phyloP scores from a whole-genome alignment of 2,329 filamentous ascomycete species.

The Apiospora arundinis region DNA sequence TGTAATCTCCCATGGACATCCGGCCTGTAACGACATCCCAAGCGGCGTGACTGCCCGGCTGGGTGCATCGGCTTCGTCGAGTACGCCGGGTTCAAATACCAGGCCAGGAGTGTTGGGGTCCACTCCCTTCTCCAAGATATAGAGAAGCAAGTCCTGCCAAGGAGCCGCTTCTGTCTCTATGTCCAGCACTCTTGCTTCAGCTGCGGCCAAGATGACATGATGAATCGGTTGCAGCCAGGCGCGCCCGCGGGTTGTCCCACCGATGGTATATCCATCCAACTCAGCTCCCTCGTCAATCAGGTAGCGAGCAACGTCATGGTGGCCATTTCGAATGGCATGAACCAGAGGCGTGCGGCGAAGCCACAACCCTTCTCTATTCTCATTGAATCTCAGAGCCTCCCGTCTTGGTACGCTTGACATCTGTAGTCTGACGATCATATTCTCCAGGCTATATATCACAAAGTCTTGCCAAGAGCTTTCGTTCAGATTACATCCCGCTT shows the following conservation, averaged over 20 bases:
- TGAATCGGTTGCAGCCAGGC: not conserved
- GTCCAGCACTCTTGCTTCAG: not conserved
- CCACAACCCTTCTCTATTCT: not conserved
- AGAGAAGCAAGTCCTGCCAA: not conserved
- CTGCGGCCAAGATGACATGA: not conserved
- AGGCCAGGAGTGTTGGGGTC: not conserved
- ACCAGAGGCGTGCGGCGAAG: not conserved
- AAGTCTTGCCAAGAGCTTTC: not conserved
- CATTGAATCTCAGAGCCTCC: not conserved
- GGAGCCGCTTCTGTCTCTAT: not conserved
- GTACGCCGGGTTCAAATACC: no score
- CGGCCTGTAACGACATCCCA: not conserved
- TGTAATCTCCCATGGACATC: not conserved
- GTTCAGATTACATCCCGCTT: not conserved
- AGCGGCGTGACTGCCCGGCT: not conserved
- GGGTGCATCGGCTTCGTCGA: not conserved
- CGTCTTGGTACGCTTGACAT: not conserved
- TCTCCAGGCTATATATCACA: no score
- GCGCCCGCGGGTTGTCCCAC: not conserved
- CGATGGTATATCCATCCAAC: not conserved
- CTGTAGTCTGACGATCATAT: no score
- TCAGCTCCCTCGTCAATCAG: not conserved
- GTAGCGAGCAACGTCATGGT: not conserved
- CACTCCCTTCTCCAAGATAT: not conserved
- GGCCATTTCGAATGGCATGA: constrained; percentile 1